These are phyloP conservation scores for Colletotrichum higginsianum DNA, from an alignment of 2,329 filamentous ascomycete genomes.

Conservation along the genomic window DNA sequence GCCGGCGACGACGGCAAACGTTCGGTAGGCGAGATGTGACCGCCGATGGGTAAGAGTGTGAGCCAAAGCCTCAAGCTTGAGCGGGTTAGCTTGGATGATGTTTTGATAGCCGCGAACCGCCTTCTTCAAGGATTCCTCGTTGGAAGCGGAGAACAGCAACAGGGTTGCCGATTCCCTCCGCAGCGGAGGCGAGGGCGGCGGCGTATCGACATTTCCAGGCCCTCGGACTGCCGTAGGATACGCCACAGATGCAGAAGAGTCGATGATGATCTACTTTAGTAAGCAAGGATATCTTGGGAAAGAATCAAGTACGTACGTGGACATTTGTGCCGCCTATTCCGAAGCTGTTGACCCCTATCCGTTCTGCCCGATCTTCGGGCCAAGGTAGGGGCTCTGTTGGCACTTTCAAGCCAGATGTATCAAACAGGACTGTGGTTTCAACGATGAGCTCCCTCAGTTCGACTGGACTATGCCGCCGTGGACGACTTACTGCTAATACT, in stretches of 20 bases:
- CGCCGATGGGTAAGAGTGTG: constrained; percentile 51
- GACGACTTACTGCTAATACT: constrained; percentile 31
- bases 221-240: constrained; percentile 13
- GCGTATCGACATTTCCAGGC: constrained; percentile 19
- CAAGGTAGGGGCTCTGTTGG: constrained; percentile 47
- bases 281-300: not conserved
- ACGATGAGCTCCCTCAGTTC: not conserved
- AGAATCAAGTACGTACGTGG: constrained; percentile 47
- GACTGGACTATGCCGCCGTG: not conserved
- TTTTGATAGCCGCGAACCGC: constrained; percentile 46
- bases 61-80: constrained; percentile 43
- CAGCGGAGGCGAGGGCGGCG: constrained; percentile 26
- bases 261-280: constrained; percentile 22
- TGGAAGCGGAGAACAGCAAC: constrained; percentile 43
- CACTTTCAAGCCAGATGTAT: constrained; percentile 45
- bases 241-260: constrained; percentile 18
- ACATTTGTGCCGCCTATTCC: constrained; percentile 58
- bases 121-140: constrained; percentile 45
- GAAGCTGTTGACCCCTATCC: constrained; percentile 56
- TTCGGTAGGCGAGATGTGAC: constrained; percentile 47
- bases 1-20: constrained; percentile 43
- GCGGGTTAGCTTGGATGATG: constrained; percentile 41
- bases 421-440: constrained; percentile 44
- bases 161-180: constrained; percentile 20
- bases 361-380: constrained; percentile 46